These are phyloP conservation scores for Acanthamoeba castellanii DNA, from an alignment of 208 protist genomes.

Conservation along the genomic window DNA sequence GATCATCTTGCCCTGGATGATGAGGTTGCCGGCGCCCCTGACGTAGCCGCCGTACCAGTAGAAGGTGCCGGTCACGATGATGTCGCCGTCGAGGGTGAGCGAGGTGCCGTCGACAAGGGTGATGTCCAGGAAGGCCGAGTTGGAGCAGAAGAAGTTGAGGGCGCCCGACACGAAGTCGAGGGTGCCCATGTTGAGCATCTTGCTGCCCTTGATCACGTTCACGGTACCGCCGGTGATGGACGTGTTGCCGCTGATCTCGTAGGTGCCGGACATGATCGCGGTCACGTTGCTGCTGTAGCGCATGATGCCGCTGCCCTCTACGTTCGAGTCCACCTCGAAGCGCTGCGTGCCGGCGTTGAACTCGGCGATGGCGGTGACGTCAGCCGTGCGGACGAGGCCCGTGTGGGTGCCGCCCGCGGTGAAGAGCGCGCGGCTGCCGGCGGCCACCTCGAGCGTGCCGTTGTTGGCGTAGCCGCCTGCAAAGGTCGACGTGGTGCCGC, in stretches of 20 bases:
- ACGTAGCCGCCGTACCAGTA: slow-evolving; percentile 74
- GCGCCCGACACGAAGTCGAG: slow-evolving; percentile 65
- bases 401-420: slow-evolving; percentile 20
- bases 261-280: slow-evolving; percentile 56
- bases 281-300: slow-evolving; percentile 60
- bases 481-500: slow-evolving; percentile 44
- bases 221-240: slow-evolving; percentile 69
- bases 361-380: background rate
- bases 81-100: slow-evolving; percentile 71
- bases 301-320: slow-evolving; percentile 26
- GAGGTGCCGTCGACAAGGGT: slow-evolving; percentile 65
- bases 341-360: slow-evolving; percentile 55
- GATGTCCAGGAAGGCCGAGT: slow-evolving; percentile 64
- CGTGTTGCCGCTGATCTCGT: slow-evolving; percentile 52
- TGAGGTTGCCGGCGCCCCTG: slow-evolving; percentile 63
- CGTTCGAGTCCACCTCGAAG: background rate
- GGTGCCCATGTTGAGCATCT: slow-evolving; percentile 67
- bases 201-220: slow-evolving; percentile 69
- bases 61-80: slow-evolving; percentile 70
- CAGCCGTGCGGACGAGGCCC: background rate
- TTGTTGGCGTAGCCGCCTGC: slow-evolving; percentile 69
- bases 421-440: slow-evolving; percentile 33
- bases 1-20: slow-evolving; percentile 57
- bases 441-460: slow-evolving; percentile 58
- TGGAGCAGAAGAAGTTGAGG: slow-evolving; percentile 73